Evolutionary conservation across 148 eudicot species (phyloP).

Genomic region (Polygonum aviculare): DNA sequence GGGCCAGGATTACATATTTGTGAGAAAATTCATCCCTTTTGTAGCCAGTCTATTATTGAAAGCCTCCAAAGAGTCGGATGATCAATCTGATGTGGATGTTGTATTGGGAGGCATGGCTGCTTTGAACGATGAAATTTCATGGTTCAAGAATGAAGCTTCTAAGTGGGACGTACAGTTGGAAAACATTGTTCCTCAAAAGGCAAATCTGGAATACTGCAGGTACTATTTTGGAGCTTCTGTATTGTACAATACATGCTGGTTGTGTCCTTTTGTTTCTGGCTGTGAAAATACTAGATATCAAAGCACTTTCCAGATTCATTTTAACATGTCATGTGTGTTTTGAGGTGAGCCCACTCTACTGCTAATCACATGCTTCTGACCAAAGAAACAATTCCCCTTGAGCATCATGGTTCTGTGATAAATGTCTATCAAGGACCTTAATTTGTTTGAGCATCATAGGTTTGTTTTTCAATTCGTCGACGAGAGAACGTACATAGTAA

Average conservation of each 20-base stretch:
- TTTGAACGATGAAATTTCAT: constrained; percentile 66
- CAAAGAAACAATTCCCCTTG: background rate
- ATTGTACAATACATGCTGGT: background rate
- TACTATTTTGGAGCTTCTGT: constrained; percentile 6
- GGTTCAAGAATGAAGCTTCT: constrained; percentile 85
- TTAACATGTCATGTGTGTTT: background rate
- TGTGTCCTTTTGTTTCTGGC: background rate
- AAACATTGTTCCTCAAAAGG: constrained; percentile 37
- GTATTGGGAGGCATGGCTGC: constrained; percentile 78
- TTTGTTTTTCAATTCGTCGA: background rate
- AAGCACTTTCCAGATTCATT: background rate
- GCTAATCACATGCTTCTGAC: background rate
- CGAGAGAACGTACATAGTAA: background rate
- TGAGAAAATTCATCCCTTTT: constrained; percentile 65
- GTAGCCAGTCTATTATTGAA: constrained; percentile 57
- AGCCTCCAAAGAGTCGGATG: constrained; percentile 60
- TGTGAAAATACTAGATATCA: background rate
- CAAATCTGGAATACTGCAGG: constrained; percentile 75
- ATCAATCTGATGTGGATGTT: constrained; percentile 53
- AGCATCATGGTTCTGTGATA: too few species aligned
- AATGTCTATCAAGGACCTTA: too few species aligned
- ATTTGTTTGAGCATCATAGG: too few species aligned
- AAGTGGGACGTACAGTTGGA: constrained; percentile 52
- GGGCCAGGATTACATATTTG: constrained; percentile 86
- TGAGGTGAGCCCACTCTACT: too few species aligned